These are phyloP conservation scores for Phytophthora pseudosyringae DNA, from an alignment of 352 stramenopile species.

Conservation along the genomic window DNA sequence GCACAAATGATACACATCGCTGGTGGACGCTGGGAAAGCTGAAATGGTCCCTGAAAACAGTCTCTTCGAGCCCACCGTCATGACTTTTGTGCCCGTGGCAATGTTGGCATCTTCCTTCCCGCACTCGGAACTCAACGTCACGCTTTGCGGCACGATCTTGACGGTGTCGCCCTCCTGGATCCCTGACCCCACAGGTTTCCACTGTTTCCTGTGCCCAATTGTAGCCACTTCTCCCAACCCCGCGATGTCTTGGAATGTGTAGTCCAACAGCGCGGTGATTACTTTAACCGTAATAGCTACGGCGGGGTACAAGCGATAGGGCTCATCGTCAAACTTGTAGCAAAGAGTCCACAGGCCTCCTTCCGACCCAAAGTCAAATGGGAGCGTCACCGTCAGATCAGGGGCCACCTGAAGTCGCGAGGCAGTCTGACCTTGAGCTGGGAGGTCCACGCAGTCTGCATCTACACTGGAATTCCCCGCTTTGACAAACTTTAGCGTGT, in stretches of 20 bases:
- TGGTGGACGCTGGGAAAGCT: conserved; percentile 40
- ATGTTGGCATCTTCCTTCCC: conserved; percentile 45
- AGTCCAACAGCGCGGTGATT: conserved; percentile 53
- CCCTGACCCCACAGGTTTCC: conserved; percentile 56
- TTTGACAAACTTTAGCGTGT: conserved; percentile 65
- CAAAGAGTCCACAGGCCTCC: conserved; percentile 57
- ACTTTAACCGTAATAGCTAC: conserved; percentile 61
- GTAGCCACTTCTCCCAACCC: conserved; percentile 46
- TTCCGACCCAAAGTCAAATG: conserved; percentile 60
- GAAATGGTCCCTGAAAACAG: conserved; percentile 52
- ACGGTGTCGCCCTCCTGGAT: conserved; percentile 47
- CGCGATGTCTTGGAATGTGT: conserved; percentile 33
- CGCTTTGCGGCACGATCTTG: conserved; percentile 65
- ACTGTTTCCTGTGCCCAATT: conserved; percentile 55
- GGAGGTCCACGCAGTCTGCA: conserved; percentile 46
- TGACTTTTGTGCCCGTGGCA: conserved; percentile 38
- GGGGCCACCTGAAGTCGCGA: conserved; percentile 44
- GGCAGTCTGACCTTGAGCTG: conserved; percentile 44
- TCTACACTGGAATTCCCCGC: conserved; percentile 13
- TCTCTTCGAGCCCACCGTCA: conserved; percentile 40
- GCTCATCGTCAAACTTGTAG: conserved; percentile 72
- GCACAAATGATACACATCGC: conserved; percentile 68
- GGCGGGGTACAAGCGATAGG: conserved; percentile 49
- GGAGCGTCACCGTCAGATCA: conserved; percentile 56
- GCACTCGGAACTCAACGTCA: conserved; percentile 55